These are phyloP conservation scores for Phialophora expanda DNA, from an alignment of 2,329 filamentous ascomycete species.

Conservation along the genomic window DNA sequence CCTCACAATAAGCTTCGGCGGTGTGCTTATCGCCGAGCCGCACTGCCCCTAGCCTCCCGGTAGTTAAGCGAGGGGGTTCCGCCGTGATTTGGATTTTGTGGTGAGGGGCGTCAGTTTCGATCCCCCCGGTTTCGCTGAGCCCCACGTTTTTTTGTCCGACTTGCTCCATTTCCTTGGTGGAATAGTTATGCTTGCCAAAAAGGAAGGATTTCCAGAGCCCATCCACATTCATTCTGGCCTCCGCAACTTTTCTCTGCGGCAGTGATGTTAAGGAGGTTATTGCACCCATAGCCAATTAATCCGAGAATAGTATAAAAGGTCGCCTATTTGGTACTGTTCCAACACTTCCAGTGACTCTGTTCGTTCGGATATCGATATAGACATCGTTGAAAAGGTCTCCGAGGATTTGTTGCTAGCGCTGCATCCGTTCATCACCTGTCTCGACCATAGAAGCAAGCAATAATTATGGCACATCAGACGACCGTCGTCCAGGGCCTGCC, in stretches of 20 bases:
- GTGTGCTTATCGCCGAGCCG: slow-evolving; percentile 5
- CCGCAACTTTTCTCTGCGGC: neutral
- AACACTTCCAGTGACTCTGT: neutral
- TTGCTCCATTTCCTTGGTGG: neutral
- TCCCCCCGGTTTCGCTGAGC: neutral
- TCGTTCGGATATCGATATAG: neutral
- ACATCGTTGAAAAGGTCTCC: neutral
- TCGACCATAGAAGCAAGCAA: neutral
- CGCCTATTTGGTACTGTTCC: neutral
- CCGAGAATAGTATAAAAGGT: neutral
- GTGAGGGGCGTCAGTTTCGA: neutral
- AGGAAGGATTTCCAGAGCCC: neutral
- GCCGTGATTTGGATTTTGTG: neutral
- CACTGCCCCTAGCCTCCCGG: neutral
- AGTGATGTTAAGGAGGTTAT: neutral
- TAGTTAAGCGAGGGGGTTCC: neutral
- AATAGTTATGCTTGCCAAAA: too few species aligned
- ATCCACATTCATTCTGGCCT: neutral
- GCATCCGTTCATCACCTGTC: neutral
- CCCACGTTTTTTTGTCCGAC: neutral
- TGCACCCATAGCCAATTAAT: neutral
- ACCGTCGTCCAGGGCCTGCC: slow-evolving; percentile 40
- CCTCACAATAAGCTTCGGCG: neutral
- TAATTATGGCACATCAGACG: slow-evolving; percentile 15
- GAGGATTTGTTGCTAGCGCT: neutral